Evolutionary conservation across 1,284 basidiomycete genomes (phyloP).

Genomic region (Porogramme epimiltina): DNA sequence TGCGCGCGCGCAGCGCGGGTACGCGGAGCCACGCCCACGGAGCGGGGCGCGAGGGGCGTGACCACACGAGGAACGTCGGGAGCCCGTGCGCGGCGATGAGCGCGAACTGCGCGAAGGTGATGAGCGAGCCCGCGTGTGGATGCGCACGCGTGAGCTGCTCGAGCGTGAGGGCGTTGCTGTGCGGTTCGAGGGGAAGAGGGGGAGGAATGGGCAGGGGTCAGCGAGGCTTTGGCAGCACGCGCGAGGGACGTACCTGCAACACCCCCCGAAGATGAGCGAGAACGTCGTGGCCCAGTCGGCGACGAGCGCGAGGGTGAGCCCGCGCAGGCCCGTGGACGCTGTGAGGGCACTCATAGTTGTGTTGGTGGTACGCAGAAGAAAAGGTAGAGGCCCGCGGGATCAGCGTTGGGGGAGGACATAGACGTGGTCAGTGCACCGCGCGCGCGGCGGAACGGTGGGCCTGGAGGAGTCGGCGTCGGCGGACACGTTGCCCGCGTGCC

Average conservation of each 20-base stretch:
- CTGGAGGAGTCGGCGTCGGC: background rate
- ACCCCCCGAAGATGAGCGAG: slow-evolving; percentile 56
- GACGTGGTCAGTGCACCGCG: background rate
- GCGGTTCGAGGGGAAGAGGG: background rate
- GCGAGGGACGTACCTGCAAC: slow-evolving; percentile 52
- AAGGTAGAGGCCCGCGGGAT: background rate
- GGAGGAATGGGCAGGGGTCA: slow-evolving; percentile 21
- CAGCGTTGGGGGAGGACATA: background rate
- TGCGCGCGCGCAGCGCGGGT: slow-evolving; percentile 54
- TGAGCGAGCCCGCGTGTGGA: slow-evolving; percentile 71
- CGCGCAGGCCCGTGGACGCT: slow-evolving; percentile 15
- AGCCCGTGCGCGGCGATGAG: slow-evolving; percentile 73
- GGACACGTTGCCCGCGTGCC: slow-evolving; percentile 13
- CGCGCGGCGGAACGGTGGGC: background rate
- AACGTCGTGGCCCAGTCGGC: slow-evolving; percentile 48
- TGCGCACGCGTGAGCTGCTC: slow-evolving; percentile 67
- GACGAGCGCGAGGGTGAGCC: slow-evolving; percentile 24
- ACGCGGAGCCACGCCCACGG: too few relatives aligned
- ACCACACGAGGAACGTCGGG: slow-evolving; percentile 60
- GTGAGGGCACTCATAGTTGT: slow-evolving; percentile 11
- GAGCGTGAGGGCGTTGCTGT: slow-evolving; percentile 71
- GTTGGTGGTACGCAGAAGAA: background rate
- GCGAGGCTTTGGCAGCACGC: background rate
- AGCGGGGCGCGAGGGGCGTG: slow-evolving; percentile 30
- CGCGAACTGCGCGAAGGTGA: slow-evolving; percentile 86